Conservation (phyloP, 2,329 filamentous ascomycete genomes). For the Helicocarpus griseus region DNA sequence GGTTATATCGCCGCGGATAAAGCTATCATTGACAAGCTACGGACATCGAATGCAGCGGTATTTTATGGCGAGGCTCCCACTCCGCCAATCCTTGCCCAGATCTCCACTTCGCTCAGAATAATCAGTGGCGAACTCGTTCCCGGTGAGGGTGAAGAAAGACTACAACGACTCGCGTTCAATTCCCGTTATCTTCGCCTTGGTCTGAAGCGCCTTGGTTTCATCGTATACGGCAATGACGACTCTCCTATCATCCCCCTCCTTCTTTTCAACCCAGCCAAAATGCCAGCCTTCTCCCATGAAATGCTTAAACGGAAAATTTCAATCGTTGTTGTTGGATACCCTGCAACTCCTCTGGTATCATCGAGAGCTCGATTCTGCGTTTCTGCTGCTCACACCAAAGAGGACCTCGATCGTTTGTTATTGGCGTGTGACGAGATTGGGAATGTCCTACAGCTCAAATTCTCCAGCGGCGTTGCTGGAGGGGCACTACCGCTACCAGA, state of each 20-base stretch:
- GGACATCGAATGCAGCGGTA: slow-evolving; percentile 74
- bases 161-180: slow-evolving; percentile 96
- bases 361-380: slow-evolving; percentile 94
- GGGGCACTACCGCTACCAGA: slow-evolving; percentile 69
- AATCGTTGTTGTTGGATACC: slow-evolving; percentile 93
- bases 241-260: slow-evolving; percentile 92
- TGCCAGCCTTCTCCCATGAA: slow-evolving; percentile 95
- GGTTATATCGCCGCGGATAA: slow-evolving; percentile 90
- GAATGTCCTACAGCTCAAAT: slow-evolving; percentile 87
- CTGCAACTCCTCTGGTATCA: slow-evolving; percentile 87
- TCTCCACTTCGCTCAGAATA: slow-evolving; percentile 73
- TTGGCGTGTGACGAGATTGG: slow-evolving; percentile 87
- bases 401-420: slow-evolving; percentile 85
- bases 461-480: slow-evolving; percentile 89
- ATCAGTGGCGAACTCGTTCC: slow-evolving; percentile 81
- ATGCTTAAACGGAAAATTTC: slow-evolving; percentile 98
- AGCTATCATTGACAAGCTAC: slow-evolving; percentile 83
- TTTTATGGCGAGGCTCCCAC: slow-evolving; percentile 80
- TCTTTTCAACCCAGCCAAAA: slow-evolving; percentile 97
- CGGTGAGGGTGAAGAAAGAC: slow-evolving; percentile 87
- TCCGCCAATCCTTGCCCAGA: slow-evolving; percentile 84
- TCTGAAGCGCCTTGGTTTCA: slow-evolving; percentile 91
- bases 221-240: slow-evolving; percentile 95
- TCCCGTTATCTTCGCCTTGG: slow-evolving; percentile 95
- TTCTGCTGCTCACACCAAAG: slow-evolving; percentile 93